Evolutionary conservation across 2,329 filamentous ascomycete species (phyloP), one percentile per base, ranked within the genome.

Genomic region (Neonectria neomacrospora): DNA sequence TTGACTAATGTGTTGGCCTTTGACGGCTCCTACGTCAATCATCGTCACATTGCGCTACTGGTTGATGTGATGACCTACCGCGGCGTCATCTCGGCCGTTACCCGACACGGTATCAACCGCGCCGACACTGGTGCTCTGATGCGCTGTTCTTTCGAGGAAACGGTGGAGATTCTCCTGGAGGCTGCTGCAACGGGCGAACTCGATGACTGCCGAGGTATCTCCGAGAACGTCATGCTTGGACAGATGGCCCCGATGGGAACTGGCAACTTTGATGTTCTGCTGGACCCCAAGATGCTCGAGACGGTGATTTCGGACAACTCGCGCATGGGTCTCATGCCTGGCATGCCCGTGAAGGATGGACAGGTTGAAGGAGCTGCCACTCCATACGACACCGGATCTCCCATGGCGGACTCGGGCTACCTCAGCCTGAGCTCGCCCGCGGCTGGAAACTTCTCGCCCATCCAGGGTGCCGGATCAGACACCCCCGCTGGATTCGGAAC

Each of bases 81-180:
- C 74, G 96, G 96, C 70, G 91, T 91, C 73, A 90, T 99, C 74
- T 97, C 97, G 79, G 95, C 96, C 14, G 95, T 99, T 67, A 99
- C 96, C 59, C 92, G 96, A 80, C 96, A 99, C 77, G 96, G 96
- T 81, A 99, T 99, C 83, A 99, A 99, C 83, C 90, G 96, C 73
- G 93, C 95, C 26, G 96, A 99, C 76, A 99, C 96, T 66, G 96
- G 96, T 83, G 96, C 96, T 10, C 86, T 99, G 73, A 99, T 99
- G 96, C 91, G 96, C 79, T 99, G 96, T 85, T 99, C 96, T 2
- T 99, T 99, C 81, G 96, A 99, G 81, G 96, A 99, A 80, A 99
- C 96, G 0, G 96, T 99, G 42, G 96, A 99, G 77, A 99, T 99
- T 83, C 84, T 99, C 56, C 88, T 99, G 20, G 96, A 99, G 77